Conservation (phyloP, 352 stramenopile species). For the Phytophthora boehmeriae region DNA sequence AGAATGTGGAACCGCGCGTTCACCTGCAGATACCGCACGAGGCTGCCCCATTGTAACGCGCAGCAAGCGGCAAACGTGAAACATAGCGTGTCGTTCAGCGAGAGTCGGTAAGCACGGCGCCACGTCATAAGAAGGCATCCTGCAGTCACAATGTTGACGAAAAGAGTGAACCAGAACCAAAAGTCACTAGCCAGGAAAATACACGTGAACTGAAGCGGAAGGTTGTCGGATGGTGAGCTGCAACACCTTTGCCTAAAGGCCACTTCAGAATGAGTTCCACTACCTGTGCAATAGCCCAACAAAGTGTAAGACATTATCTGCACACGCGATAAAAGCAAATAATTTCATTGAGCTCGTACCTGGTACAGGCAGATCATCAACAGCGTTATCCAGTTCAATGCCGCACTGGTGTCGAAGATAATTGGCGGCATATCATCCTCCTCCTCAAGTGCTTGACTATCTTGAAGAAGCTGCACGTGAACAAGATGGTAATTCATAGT, state of each 20-base stretch:
- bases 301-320: constrained; percentile 3
- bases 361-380: constrained; percentile 52
- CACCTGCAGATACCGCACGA: constrained; percentile 77
- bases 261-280: constrained; percentile 57
- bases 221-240: constrained; percentile 11
- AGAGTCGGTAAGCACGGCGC: constrained; percentile 57
- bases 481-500: constrained; percentile 61
- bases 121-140: constrained; percentile 59
- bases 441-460: constrained; percentile 10
- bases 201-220: constrained; percentile 1
- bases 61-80: constrained; percentile 71
- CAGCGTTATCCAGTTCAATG: constrained; percentile 55
- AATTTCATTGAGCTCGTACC: constrained; percentile 21
- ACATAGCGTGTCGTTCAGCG: constrained; percentile 58
- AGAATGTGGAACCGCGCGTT: constrained; percentile 81
- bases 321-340: not conserved
- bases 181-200: constrained; percentile 47
- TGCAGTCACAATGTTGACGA: constrained; percentile 58
- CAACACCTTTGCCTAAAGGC: constrained; percentile 22
- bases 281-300: constrained; percentile 24
- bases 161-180: constrained; percentile 67
- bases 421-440: constrained; percentile 46
- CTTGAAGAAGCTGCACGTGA: constrained; percentile 25
- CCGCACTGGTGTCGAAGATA: constrained; percentile 47
- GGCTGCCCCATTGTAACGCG: constrained; percentile 72